phyloP scores from a whole-genome alignment of 2,329 filamentous ascomycete species.

The Didymella exigua region DNA sequence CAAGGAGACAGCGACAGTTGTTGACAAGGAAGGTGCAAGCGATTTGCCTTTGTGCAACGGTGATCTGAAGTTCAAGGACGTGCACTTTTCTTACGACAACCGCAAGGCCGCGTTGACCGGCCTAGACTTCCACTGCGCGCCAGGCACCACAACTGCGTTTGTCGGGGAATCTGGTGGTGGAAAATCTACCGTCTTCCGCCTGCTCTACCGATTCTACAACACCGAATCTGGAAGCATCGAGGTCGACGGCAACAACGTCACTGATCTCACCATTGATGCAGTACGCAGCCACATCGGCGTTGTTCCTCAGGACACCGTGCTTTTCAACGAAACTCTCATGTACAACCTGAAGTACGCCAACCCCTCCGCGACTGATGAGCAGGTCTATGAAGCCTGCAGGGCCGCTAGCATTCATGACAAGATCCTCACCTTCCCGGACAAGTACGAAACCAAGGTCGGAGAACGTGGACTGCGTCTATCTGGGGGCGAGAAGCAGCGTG shows the following conservation, averaged over 20 bases:
- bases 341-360: conserved; percentile 94
- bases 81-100: conserved; percentile 87
- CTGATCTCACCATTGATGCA: conserved; percentile 90
- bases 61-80: conserved; percentile 84
- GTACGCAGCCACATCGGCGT: conserved; percentile 89
- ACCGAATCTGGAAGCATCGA: conserved; percentile 77
- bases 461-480: conserved; percentile 86
- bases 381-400: conserved; percentile 80
- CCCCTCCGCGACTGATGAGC: conserved; percentile 76
- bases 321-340: conserved; percentile 95
- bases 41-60: conserved; percentile 73
- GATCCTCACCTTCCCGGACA: conserved; percentile 85
- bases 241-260: conserved; percentile 83
- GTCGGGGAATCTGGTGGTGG: conserved; percentile 96
- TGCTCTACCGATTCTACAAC: conserved; percentile 97
- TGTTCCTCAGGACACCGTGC: conserved; percentile 92
- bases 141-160: conserved; percentile 92
- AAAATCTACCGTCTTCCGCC: conserved; percentile 94
- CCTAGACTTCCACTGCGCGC: conserved; percentile 81
- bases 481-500: conserved; percentile 90
- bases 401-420: conserved; percentile 93
- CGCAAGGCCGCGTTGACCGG: conserved; percentile 84
- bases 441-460: conserved; percentile 87
- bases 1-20: conserved; percentile 91
- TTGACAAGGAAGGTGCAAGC: conserved; percentile 72